A percentile compares a stretch with the other conserved stretches of the same genome.
Conservation (phyloP, 2,329 filamentous ascomycete genomes). For the Atkinsonella texensis region DNA sequence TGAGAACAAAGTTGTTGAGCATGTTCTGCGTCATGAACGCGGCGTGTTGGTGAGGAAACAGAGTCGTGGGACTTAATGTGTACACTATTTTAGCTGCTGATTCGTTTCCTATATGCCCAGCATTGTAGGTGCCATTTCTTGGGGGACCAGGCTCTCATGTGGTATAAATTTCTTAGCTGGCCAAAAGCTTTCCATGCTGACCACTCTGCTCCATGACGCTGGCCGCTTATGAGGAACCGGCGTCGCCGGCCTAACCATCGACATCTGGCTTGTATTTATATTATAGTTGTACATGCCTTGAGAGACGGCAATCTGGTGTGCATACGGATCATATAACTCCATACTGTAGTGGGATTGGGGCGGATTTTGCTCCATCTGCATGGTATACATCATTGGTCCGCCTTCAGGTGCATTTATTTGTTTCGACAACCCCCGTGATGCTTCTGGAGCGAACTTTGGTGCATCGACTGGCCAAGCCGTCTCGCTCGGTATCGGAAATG, state of each 20-base stretch:
- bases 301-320: slow-evolving; percentile 7
- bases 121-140: slow-evolving; percentile 14
- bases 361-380: slow-evolving; percentile 18
- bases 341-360: slow-evolving; percentile 16
- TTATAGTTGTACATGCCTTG: slow-evolving; percentile 14
- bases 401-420: slow-evolving; percentile 22
- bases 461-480: slow-evolving; percentile 25
- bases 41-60: neutral
- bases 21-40: neutral
- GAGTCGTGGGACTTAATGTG: neutral
- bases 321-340: slow-evolving; percentile 8
- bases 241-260: slow-evolving; percentile 23
- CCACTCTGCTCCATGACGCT: slow-evolving; percentile 25
- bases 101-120: slow-evolving; percentile 13
- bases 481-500: slow-evolving; percentile 28
- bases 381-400: slow-evolving; percentile 19
- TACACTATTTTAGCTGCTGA: neutral
- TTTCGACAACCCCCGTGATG: slow-evolving; percentile 14
- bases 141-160: slow-evolving; percentile 15
- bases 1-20: neutral
- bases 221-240: slow-evolving; percentile 27
- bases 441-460: slow-evolving; percentile 27
- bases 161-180: slow-evolving; percentile 23
- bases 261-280: slow-evolving; percentile 13
- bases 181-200: slow-evolving; percentile 25